phyloP scores from a whole-genome alignment of 139 green algal species.

The Chloropicon primus region DNA sequence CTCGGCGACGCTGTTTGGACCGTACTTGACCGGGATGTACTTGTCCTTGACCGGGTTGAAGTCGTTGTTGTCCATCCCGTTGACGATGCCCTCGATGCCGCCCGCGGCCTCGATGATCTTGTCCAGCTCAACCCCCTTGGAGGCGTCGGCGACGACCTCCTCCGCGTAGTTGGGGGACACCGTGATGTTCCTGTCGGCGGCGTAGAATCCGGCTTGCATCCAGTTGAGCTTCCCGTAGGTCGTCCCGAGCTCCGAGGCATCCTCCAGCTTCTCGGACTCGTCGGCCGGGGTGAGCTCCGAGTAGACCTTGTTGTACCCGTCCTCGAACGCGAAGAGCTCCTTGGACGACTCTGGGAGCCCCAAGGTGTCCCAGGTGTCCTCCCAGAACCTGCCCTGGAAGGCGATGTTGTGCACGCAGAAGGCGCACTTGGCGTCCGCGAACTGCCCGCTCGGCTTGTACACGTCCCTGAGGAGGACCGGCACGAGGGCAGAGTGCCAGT shows the following conservation, averaged over 20 bases:
- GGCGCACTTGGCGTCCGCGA: slow-evolving; percentile 56
- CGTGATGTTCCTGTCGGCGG: slow-evolving; percentile 83
- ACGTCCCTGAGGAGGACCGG: slow-evolving; percentile 73
- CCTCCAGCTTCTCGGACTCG: slow-evolving; percentile 36
- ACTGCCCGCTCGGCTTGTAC: slow-evolving; percentile 54
- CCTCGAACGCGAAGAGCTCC: slow-evolving; percentile 62
- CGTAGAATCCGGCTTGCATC: slow-evolving; percentile 78
- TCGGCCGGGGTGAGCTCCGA: slow-evolving; percentile 31
- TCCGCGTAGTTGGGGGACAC: slow-evolving; percentile 93
- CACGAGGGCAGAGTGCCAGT: slow-evolving; percentile 75
- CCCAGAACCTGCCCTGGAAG: slow-evolving; percentile 87
- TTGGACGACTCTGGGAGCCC: slow-evolving; percentile 41
- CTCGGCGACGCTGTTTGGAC: slow-evolving; percentile 50
- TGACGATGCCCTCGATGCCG: slow-evolving; percentile 92
- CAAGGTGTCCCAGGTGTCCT: slow-evolving; percentile 55
- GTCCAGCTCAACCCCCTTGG: slow-evolving; percentile 82
- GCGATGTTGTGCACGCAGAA: slow-evolving; percentile 96
- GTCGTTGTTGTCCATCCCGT: slow-evolving; percentile 93
- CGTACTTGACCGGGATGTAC: slow-evolving; percentile 86
- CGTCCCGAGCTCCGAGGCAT: slow-evolving; percentile 14
- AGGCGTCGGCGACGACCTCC: slow-evolving; percentile 61
- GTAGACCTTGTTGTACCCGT: slow-evolving; percentile 72
- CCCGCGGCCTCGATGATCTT: slow-evolving; percentile 29
- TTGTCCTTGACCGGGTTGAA: slow-evolving; percentile 91
- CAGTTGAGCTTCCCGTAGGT: slow-evolving; percentile 89